Conservation (phyloP, 2,329 filamentous ascomycete genomes). For the Uncinocarpus reesii region DNA sequence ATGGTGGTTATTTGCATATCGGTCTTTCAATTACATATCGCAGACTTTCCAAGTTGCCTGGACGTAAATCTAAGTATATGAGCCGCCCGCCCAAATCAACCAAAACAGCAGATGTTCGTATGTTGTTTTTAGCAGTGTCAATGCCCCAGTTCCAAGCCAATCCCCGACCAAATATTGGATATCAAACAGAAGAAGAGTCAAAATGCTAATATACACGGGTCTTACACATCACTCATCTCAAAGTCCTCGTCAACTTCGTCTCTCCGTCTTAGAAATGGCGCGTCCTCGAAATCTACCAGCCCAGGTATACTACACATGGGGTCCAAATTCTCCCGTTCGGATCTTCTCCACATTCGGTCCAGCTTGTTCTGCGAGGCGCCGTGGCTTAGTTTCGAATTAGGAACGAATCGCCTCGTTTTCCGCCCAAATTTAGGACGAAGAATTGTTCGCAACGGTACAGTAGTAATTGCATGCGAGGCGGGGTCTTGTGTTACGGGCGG, state of each 20-base stretch:
- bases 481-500: not conserved
- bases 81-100: too few species aligned
- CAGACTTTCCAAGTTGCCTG: too few species aligned
- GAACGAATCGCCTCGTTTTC: constrained; percentile 17
- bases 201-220: too few species aligned
- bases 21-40: too few species aligned
- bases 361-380: constrained; percentile 6
- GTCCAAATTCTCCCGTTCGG: constrained; percentile 15
- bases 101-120: too few species aligned
- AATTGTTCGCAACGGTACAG: constrained; percentile 21
- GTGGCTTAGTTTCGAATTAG: constrained; percentile 14
- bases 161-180: too few species aligned
- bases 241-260: constrained; percentile 33
- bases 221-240: constrained; percentile 30
- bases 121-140: too few species aligned
- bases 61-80: too few species aligned
- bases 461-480: not conserved
- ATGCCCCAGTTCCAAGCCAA: too few species aligned
- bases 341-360: constrained; percentile 12
- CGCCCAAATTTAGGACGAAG: constrained; percentile 27
- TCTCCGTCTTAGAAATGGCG: constrained; percentile 34
- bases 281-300: constrained; percentile 35
- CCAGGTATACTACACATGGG: constrained; percentile 13
- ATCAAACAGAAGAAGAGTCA: not conserved
- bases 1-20: too few species aligned